phyloP scores from a whole-genome alignment of 179 eudicot genomes.

The Silene coronaria region DNA sequence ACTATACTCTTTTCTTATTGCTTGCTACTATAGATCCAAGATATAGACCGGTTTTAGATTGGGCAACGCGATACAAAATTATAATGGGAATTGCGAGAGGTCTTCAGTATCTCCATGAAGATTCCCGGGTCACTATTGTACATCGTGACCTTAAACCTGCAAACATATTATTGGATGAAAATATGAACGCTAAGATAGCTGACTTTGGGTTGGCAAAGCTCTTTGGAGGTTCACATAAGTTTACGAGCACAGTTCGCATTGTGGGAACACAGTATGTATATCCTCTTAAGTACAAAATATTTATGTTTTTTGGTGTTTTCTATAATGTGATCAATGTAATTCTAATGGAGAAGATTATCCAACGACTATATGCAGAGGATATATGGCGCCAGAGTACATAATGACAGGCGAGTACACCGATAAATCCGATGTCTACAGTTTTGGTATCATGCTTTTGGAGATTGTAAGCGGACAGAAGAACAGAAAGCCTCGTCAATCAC shows the following conservation, averaged over 20 bases:
- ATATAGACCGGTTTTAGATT: slow-evolving; percentile 17
- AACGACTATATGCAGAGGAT: slow-evolving; percentile 11
- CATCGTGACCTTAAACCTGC: slow-evolving; percentile 47
- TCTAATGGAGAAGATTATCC: neutral
- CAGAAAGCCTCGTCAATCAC: neutral
- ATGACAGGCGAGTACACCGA: slow-evolving; percentile 20
- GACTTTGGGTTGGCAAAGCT: slow-evolving; percentile 36
- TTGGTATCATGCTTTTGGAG: slow-evolving; percentile 21
- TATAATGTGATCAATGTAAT: too few relatives aligned
- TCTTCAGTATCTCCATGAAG: slow-evolving; percentile 43
- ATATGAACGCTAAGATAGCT: slow-evolving; percentile 35
- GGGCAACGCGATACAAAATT: slow-evolving; percentile 26
- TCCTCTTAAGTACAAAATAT: neutral
- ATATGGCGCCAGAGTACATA: slow-evolving; percentile 22
- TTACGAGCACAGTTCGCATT: slow-evolving; percentile 23
- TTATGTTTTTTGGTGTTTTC: too few relatives aligned
- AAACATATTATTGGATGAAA: slow-evolving; percentile 31
- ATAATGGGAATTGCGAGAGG: slow-evolving; percentile 31
- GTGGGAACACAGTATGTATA: slow-evolving; percentile 28
- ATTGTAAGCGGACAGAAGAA: slow-evolving; percentile 12
- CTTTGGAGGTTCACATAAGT: slow-evolving; percentile 30
- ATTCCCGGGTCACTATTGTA: slow-evolving; percentile 42
- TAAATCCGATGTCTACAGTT: slow-evolving; percentile 23
- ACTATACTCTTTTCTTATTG: neutral
- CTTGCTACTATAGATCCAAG: slow-evolving; percentile 18